phyloP scores from a whole-genome alignment of 2,329 filamentous ascomycete genomes.

The Penicillium sp. region DNA sequence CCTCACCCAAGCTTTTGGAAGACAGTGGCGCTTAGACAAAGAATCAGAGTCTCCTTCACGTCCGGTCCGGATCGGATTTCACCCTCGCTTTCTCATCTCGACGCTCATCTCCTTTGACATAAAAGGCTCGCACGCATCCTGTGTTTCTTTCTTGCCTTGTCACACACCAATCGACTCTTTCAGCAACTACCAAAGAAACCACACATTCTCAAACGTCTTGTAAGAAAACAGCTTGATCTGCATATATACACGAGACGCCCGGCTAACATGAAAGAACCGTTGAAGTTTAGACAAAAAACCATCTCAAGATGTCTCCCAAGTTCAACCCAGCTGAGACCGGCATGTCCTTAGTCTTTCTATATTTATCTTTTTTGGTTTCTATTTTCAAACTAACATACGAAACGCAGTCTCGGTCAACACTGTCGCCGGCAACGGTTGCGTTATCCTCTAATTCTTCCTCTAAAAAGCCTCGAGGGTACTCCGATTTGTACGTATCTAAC shows the following conservation, averaged over 20 bases:
- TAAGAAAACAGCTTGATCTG: background rate
- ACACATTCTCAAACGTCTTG: background rate
- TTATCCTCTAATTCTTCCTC: constrained; percentile 9
- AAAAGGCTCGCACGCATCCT: background rate
- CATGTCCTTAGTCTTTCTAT: background rate
- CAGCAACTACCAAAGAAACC: background rate
- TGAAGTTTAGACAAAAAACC: background rate
- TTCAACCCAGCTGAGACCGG: constrained; percentile 11
- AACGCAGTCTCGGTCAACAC: constrained; percentile 1
- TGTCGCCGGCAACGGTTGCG: background rate
- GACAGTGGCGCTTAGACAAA: background rate
- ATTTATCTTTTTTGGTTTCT: background rate
- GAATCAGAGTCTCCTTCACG: background rate
- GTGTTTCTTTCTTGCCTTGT: background rate
- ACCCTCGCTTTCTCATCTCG: background rate
- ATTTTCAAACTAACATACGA: background rate
- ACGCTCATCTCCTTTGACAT: background rate
- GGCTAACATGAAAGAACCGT: background rate
- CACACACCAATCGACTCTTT: background rate
- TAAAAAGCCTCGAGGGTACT: background rate
- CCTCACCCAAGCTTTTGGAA: background rate
- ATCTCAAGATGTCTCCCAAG: constrained; percentile 10
- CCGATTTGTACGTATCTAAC: background rate
- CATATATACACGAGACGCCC: background rate
- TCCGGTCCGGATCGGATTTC: background rate